phyloP scores from a whole-genome alignment of 257 asterid species.

The Ligustrum vulgare region DNA sequence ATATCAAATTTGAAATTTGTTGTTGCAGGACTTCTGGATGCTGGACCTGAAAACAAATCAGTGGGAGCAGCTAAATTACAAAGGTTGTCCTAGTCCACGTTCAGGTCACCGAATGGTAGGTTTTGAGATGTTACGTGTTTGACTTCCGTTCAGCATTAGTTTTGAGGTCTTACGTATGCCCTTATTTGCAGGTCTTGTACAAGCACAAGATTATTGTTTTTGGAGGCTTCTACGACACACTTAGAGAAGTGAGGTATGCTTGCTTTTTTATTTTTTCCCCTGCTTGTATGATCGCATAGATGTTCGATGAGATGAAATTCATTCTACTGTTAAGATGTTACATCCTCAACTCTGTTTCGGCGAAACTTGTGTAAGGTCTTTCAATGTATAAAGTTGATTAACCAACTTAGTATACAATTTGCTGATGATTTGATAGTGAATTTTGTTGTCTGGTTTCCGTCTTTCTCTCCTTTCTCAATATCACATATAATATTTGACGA shows the following conservation, averaged over 20 bases:
- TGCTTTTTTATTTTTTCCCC: constrained; percentile 23
- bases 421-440: not conserved
- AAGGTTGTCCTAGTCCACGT: constrained; percentile 98
- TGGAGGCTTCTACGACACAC: constrained; percentile 99
- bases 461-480: not conserved
- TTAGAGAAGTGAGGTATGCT: constrained; percentile 99
- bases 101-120: constrained; percentile 98
- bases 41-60: constrained; percentile 95
- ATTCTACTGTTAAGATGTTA: not conserved
- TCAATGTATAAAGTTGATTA: not conserved
- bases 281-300: not conserved
- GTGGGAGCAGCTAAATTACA: constrained; percentile 97
- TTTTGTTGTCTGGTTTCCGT: not conserved
- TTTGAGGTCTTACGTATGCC: constrained; percentile 16
- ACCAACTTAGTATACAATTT: not conserved
- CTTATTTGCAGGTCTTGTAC: constrained; percentile 68
- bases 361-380: not conserved
- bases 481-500: not conserved
- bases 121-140: constrained; percentile 4
- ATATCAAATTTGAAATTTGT: constrained; percentile 21
- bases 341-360: not conserved
- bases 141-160: not conserved
- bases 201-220: constrained; percentile 93
- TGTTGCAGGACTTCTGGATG: constrained; percentile 89
- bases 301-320: constrained; percentile 4